phyloP scores from a whole-genome alignment of 495 filamentous ascomycete species.

The Saxophila tyrrhenica region DNA sequence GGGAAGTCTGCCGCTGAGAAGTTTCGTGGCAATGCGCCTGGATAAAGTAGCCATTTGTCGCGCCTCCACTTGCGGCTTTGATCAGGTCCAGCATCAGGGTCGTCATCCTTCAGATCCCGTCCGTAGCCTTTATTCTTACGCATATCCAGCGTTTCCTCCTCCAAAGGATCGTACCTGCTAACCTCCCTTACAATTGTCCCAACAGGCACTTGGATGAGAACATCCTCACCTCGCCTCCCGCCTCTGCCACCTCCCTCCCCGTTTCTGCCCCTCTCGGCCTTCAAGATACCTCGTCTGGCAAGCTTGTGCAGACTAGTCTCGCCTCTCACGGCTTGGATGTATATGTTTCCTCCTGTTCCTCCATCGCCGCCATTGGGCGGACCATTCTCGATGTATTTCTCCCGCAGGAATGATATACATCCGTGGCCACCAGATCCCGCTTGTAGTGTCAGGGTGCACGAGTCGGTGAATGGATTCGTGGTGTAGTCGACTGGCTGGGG shows the following conservation, averaged over 20 bases:
- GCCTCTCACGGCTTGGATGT: constrained; percentile 84
- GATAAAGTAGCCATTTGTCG: constrained; percentile 76
- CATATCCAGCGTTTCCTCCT: constrained; percentile 43
- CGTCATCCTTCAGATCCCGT: constrained; percentile 25
- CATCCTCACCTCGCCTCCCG: constrained; percentile 72
- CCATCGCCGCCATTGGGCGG: constrained; percentile 97
- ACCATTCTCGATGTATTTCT: constrained; percentile 74
- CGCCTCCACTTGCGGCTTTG: constrained; percentile 30
- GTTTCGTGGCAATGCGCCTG: constrained; percentile 51
- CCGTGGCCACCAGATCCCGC: constrained; percentile 79
- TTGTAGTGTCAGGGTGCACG: constrained; percentile 60
- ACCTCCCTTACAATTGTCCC: constrained; percentile 84
- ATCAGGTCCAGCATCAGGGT: constrained; percentile 28
- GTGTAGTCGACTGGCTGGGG: constrained; percentile 73
- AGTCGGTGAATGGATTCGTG: constrained; percentile 72
- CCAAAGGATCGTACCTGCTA: constrained; percentile 61
- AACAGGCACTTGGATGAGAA: constrained; percentile 81
- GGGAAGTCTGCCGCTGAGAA: constrained; percentile 52
- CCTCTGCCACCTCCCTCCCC: constrained; percentile 74
- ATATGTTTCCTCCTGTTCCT: constrained; percentile 79
- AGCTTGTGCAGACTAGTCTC: constrained; percentile 91
- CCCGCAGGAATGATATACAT: constrained; percentile 84
- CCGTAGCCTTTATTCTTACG: constrained; percentile 26
- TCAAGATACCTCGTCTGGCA: constrained; percentile 60
- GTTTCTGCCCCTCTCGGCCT: constrained; percentile 69